Evolutionary conservation across 2,329 filamentous ascomycete genomes (phyloP).

Genomic region (Hypoxylon rubiginosum): DNA sequence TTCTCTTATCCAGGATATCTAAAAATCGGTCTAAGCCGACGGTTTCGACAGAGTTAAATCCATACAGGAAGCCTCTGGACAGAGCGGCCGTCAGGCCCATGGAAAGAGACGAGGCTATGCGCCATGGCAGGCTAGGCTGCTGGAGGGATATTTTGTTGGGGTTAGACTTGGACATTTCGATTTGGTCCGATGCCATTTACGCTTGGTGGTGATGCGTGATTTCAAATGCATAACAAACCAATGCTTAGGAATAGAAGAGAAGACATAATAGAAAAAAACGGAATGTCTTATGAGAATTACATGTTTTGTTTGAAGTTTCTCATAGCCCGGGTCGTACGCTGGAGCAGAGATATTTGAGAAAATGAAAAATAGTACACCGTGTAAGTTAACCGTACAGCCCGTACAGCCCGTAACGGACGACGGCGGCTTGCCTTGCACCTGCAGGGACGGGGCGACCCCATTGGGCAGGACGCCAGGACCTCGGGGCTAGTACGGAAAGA

Average conservation of each 20-base stretch:
- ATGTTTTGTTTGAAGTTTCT: slow-evolving; percentile 12
- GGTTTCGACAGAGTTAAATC: slow-evolving; percentile 80
- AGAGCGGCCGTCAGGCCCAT: slow-evolving; percentile 81
- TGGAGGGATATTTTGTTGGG: slow-evolving; percentile 43
- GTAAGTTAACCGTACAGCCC: slow-evolving; percentile 25
- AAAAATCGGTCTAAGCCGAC: slow-evolving; percentile 83
- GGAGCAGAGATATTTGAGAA: slow-evolving; percentile 1
- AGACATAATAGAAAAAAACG: slow-evolving; percentile 8
- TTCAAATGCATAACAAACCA: slow-evolving; percentile 31
- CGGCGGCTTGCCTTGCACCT: slow-evolving; percentile 16
- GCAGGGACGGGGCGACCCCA: slow-evolving; percentile 30
- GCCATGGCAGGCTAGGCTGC: slow-evolving; percentile 76
- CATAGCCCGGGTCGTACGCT: not conserved
- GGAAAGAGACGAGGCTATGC: slow-evolving; percentile 77
- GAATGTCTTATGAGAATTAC: slow-evolving; percentile 14
- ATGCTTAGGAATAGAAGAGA: slow-evolving; percentile 1
- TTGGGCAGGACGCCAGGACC: slow-evolving; percentile 25
- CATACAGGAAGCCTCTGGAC: slow-evolving; percentile 80
- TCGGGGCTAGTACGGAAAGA: slow-evolving; percentile 8
- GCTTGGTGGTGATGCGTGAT: slow-evolving; percentile 1
- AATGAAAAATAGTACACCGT: slow-evolving; percentile 17
- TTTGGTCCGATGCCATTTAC: slow-evolving; percentile 35
- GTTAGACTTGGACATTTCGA: slow-evolving; percentile 39
- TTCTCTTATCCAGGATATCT: slow-evolving; percentile 79
- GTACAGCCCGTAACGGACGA: slow-evolving; percentile 5